These are phyloP conservation scores for Neohortaea acidophila DNA, from an alignment of 495 filamentous ascomycete genomes.

Conservation along the genomic window DNA sequence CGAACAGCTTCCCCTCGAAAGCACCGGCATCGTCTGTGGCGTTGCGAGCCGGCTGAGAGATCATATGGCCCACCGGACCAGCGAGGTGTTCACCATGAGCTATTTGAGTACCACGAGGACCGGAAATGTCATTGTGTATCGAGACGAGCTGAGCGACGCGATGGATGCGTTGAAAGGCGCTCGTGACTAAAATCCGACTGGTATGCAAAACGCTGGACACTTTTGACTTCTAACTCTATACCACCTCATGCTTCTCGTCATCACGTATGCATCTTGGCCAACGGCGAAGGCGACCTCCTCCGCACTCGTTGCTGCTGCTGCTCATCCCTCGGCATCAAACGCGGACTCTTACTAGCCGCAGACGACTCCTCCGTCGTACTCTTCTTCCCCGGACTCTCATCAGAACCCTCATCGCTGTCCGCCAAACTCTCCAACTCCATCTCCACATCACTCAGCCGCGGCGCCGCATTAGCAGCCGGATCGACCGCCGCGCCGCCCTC, in stretches of 20 bases:
- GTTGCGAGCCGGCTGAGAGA: constrained; percentile 45
- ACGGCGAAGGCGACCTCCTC: background rate
- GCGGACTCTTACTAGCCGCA: too few species aligned
- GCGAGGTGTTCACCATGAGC: constrained; percentile 60
- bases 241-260: too few species aligned
- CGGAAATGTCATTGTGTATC: constrained; percentile 73
- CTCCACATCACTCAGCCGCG: constrained; percentile 6
- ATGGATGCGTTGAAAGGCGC: constrained; percentile 43
- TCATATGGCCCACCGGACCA: constrained; percentile 17
- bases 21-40: constrained; percentile 69
- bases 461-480: background rate
- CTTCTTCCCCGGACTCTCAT: too few species aligned
- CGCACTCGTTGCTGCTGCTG: too few species aligned
- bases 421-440: constrained; percentile 15
- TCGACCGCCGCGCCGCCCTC: constrained; percentile 2
- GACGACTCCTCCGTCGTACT: too few species aligned
- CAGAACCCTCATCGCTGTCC: too few species aligned
- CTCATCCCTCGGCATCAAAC: too few species aligned
- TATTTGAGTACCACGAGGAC: constrained; percentile 82
- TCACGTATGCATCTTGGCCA: too few species aligned
- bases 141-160: constrained; percentile 54
- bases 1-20: constrained; percentile 64
- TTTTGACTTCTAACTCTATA: too few species aligned
- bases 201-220: too few species aligned
- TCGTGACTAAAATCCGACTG: too few species aligned